These are phyloP conservation scores for Thelonectria blattea DNA, from an alignment of 2,329 filamentous ascomycete genomes.

Conservation along the genomic window DNA sequence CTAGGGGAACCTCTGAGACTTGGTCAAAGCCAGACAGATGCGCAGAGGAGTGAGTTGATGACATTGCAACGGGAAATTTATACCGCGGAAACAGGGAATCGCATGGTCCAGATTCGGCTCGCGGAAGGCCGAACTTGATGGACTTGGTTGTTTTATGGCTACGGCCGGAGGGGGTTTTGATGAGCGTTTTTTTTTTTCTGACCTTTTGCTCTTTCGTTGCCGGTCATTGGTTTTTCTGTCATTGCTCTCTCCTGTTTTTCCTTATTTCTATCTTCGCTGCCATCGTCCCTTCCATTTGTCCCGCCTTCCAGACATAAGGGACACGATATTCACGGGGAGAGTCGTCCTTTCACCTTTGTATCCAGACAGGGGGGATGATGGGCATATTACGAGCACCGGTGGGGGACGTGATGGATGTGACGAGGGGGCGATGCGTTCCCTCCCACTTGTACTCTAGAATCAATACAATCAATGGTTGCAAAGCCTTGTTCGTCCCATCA, in stretches of 20 bases:
- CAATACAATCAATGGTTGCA: background rate
- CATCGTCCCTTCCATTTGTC: constrained; percentile 26
- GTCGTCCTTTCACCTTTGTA: constrained; percentile 10
- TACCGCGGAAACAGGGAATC: constrained; percentile 16
- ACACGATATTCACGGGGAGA: constrained; percentile 15
- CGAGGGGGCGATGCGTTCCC: constrained; percentile 15
- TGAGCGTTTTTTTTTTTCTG: constrained; percentile 29
- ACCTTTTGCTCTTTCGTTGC: constrained; percentile 17
- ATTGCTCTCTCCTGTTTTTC: constrained; percentile 20
- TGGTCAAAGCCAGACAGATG: too few relatives aligned
- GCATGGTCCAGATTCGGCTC: constrained; percentile 10
- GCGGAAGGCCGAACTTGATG: constrained; percentile 4
- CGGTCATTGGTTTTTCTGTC: constrained; percentile 13
- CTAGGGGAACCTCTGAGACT: constrained; percentile 27
- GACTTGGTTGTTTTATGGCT: constrained; percentile 16
- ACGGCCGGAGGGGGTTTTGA: constrained; percentile 26
- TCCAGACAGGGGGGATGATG: background rate
- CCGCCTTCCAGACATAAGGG: constrained; percentile 17
- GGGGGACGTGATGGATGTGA: constrained; percentile 19
- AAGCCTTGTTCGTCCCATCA: background rate
- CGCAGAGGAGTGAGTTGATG: constrained; percentile 14
- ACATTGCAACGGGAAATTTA: constrained; percentile 9
- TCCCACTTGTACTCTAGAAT: constrained; percentile 34
- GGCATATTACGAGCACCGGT: constrained; percentile 12
- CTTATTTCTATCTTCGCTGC: constrained; percentile 17